Base-by-base conservation (phyloP, 371 early-diverging fungal genomes). In the Batkoa obscura region DNA sequence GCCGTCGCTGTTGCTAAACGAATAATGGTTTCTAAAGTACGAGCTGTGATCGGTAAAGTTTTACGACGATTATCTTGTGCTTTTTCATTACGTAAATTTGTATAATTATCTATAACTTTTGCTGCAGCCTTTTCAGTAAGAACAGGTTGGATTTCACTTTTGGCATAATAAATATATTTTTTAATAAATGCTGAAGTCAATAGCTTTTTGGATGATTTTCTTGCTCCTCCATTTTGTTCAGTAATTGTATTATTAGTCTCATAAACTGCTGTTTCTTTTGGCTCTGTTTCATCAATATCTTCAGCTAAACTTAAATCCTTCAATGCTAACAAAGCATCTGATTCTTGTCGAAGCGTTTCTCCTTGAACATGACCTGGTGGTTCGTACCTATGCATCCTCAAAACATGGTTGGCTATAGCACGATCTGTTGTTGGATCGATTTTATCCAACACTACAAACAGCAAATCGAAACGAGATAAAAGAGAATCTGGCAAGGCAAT, bases 1-100 rank as follows among this genome's bases (percentile, higher is more conserved):
- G 99, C 99, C 69, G 96, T 91, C 4, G 99, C 98, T 8, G 99
- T 96, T 2, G 97, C 78, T 53, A 99, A 70, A 71, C 99, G 89
- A 62, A 99, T 98, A 52, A 99, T 72, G 0, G 99, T 98, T 69
- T 99, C 99, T 37, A 99, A 76, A 10, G 99, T 88, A 76, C 99
- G 87, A 5, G 99, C 89, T 4, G 99, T 99, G 46, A 99, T 78
- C 13, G 99, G 98, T 17, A 71, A 74, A 42, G 72, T 79, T 76
- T 70, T 66, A 60, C 67, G 33, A 39, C 52, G 15, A 59, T 62
- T 56, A 50, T 56, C 50, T 2, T 62, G 65, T 55, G 67, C 50
- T 36, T 58, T 45, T 10, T 48, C 61, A 17, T 72, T 72, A 49
- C 82, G 72, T 55, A 94, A 73, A 32, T 86, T 80, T 23, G 86